Evolutionary conservation across 2,329 filamentous ascomycete genomes (phyloP).

Genomic region (Aspergillus tanneri): DNA sequence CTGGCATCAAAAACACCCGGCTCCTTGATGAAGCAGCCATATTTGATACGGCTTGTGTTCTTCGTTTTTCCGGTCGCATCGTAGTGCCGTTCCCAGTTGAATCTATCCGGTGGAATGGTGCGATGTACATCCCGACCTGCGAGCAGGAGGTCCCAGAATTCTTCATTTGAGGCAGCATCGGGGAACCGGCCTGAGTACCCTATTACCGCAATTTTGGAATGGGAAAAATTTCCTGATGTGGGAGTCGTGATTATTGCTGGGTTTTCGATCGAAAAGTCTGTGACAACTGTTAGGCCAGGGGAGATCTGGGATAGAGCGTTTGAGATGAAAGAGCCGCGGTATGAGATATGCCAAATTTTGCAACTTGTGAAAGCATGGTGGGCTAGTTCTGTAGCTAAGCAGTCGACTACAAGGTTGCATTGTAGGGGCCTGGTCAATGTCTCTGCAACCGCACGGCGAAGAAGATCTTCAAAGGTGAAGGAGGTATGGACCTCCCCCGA

Average conservation of each 20-base stretch:
- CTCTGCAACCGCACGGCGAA: conserved; percentile 1
- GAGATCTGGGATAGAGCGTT: background rate
- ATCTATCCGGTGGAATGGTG: conserved; percentile 64
- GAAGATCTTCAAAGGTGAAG: background rate
- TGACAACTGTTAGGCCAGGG: too few species aligned
- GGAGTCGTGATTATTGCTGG: too few species aligned
- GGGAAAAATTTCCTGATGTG: conserved; percentile 4
- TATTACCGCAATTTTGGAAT: conserved; percentile 76
- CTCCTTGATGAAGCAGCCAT: conserved; percentile 73
- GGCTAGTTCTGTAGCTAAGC: background rate
- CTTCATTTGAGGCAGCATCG: conserved; percentile 67
- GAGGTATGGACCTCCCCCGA: background rate
- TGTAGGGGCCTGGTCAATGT: conserved; percentile 1
- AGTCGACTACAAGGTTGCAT: background rate
- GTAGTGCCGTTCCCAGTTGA: conserved; percentile 68
- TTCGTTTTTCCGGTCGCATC: conserved; percentile 70
- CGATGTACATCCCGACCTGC: conserved; percentile 71
- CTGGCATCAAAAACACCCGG: conserved; percentile 76
- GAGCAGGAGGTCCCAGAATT: conserved; percentile 72
- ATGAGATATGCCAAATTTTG: background rate
- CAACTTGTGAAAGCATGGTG: background rate
- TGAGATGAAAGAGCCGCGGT: background rate
- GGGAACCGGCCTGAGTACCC: conserved; percentile 79
- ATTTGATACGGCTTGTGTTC: conserved; percentile 75
- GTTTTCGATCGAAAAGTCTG: too few species aligned